Percentiles rank a stretch among this genome's conserved stretches.
phyloP scores from a whole-genome alignment of 441 rosid genomes.

The Corymbia citriodora region DNA sequence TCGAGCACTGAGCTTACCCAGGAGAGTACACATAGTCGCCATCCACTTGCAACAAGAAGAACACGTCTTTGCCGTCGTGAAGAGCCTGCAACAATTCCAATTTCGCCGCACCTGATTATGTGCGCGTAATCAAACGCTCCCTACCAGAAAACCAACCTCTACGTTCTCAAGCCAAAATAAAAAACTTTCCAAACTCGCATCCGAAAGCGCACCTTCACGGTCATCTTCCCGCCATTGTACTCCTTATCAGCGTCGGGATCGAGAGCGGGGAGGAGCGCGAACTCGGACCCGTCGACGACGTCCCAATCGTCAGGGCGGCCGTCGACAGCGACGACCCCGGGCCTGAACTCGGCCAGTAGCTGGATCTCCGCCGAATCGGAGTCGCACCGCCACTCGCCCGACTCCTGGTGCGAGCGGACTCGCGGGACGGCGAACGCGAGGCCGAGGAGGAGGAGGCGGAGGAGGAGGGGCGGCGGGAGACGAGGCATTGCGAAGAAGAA shows the following conservation, averaged over 20 bases:
- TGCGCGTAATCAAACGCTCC: not conserved
- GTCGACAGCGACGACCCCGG: constrained; percentile 76
- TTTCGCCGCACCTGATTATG: not conserved
- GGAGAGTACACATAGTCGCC: constrained; percentile 70
- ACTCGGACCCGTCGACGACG: constrained; percentile 64
- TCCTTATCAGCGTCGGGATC: constrained; percentile 81
- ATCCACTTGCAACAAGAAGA: constrained; percentile 82
- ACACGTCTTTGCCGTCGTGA: constrained; percentile 79
- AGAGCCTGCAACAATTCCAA: constrained; percentile 46
- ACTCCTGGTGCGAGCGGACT: constrained; percentile 65
- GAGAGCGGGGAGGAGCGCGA: constrained; percentile 79
- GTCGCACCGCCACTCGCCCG: constrained; percentile 85
- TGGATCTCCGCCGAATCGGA: constrained; percentile 48
- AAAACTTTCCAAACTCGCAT: not conserved
- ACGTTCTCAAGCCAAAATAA: not conserved
- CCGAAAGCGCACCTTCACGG: constrained; percentile 57
- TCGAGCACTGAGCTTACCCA: constrained; percentile 41
- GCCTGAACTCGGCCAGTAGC: constrained; percentile 52
- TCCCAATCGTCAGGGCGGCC: constrained; percentile 85
- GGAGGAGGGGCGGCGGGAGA: not conserved
- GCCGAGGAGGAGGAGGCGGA: not conserved
- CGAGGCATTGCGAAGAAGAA: not conserved
- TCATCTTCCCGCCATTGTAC: constrained; percentile 70
- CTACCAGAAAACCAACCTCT: not conserved
- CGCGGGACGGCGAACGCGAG: not conserved